Percentiles rank a stretch among this genome's conserved stretches.
phyloP scores from a whole-genome alignment of 78 protist species.

The slime mould (Dictyostelium discoideum) region dicty_2.7 NC_007091.3:1869001-1869500 shows the following conservation, averaged over 20 bases:
- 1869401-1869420: not conserved
- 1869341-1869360: conserved; percentile 52
- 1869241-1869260: conserved; percentile 27
- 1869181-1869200: conserved; percentile 55
- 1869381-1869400: conserved; percentile 49
- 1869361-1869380: conserved; percentile 67
- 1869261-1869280: not conserved
- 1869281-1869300: not conserved
- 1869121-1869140: conserved; percentile 9
- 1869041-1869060: conserved; percentile 48
- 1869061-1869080: conserved; percentile 16
- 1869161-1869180: conserved; percentile 50
- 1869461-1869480: not conserved
- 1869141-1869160: conserved; percentile 49
- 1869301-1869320: not conserved
- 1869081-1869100: not conserved
- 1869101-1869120: not conserved
- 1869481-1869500: not conserved
- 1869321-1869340: conserved; percentile 1
- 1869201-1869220: conserved; percentile 23
- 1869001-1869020: conserved; percentile 63
- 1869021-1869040: conserved; percentile 63
- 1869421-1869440: not conserved
- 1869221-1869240: conserved; percentile 69
- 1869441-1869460: not conserved